A percentile compares a stretch with the other conserved stretches of the same genome.
Conservation (phyloP, 2,329 filamentous ascomycete genomes). For the Leptographium lundbergii region DNA sequence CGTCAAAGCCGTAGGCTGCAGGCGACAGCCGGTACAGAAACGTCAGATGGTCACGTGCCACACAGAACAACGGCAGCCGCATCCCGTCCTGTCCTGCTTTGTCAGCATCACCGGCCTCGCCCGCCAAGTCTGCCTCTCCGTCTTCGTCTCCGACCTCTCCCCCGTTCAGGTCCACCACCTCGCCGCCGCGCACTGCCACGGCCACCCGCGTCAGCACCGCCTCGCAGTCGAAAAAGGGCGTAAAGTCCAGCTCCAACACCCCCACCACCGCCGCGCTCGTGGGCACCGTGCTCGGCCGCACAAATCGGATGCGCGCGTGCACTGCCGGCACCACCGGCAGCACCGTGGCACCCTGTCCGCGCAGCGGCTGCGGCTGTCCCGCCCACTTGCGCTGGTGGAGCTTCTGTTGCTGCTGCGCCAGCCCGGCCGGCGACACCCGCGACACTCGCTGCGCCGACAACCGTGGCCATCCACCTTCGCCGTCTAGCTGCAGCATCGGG, state of each 20-base stretch:
- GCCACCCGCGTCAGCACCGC: slow-evolving; percentile 47
- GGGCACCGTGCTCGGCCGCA: slow-evolving; percentile 46
- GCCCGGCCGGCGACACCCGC: slow-evolving; percentile 48
- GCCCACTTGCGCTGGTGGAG: background rate
- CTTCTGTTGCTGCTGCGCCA: slow-evolving; percentile 13
- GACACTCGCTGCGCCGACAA: slow-evolving; percentile 65
- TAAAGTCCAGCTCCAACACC: slow-evolving; percentile 62
- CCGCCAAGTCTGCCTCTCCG: background rate
- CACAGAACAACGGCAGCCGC: slow-evolving; percentile 45
- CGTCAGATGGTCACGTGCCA: slow-evolving; percentile 62
- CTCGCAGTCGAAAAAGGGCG: slow-evolving; percentile 54
- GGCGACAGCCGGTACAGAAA: slow-evolving; percentile 58
- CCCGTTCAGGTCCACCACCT: slow-evolving; percentile 42
- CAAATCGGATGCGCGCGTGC: slow-evolving; percentile 62
- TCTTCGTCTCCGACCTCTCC: slow-evolving; percentile 11
- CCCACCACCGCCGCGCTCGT: slow-evolving; percentile 51
- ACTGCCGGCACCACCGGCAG: slow-evolving; percentile 56
- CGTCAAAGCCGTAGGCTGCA: slow-evolving; percentile 27
- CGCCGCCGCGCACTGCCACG: slow-evolving; percentile 44
- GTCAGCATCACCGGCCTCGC: too few species aligned
- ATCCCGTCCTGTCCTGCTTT: slow-evolving; percentile 22
- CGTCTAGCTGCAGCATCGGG: slow-evolving; percentile 35
- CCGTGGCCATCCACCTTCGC: slow-evolving; percentile 30
- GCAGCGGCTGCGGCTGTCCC: slow-evolving; percentile 45
- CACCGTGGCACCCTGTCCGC: slow-evolving; percentile 38